These are phyloP conservation scores for Fusarium dimerum DNA, from an alignment of 2,329 filamentous ascomycete genomes.

Conservation along the genomic window DNA sequence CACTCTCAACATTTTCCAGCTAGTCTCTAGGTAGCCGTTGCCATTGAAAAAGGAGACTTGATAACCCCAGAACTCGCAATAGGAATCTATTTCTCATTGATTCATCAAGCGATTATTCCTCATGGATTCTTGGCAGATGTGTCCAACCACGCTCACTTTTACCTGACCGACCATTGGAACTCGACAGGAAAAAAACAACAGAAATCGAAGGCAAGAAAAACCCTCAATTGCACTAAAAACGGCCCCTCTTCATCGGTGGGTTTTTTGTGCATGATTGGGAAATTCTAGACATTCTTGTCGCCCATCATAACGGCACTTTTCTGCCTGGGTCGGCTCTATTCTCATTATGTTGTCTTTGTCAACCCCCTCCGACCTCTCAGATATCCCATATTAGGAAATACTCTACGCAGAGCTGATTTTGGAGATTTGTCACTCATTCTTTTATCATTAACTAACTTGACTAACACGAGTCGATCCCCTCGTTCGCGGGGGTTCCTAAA, in stretches of 20 bases:
- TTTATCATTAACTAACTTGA: too few relatives aligned
- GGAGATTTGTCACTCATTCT: too few relatives aligned
- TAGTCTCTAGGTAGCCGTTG: neutral
- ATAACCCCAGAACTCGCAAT: too few relatives aligned
- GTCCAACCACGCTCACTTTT: neutral
- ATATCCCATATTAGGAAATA: conserved; percentile 4
- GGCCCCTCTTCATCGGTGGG: neutral
- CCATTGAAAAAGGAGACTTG: too few relatives aligned
- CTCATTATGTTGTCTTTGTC: too few relatives aligned
- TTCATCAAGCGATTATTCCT: too few relatives aligned
- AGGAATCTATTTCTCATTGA: too few relatives aligned
- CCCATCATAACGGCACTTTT: neutral
- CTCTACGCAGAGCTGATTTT: neutral
- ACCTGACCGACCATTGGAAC: neutral
- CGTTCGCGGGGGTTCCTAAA: conserved; percentile 17
- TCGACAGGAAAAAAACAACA: neutral
- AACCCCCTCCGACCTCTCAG: too few relatives aligned
- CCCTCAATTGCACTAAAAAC: neutral
- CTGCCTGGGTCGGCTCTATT: neutral
- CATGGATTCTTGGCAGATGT: neutral
- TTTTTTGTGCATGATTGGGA: neutral
- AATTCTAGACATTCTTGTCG: neutral
- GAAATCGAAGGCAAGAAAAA: neutral
- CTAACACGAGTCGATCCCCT: conserved; percentile 1
- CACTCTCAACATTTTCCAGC: neutral